Evolutionary conservation across 2,329 filamentous ascomycete genomes (phyloP).

Genomic region (Paramyrothecium sp.): DNA sequence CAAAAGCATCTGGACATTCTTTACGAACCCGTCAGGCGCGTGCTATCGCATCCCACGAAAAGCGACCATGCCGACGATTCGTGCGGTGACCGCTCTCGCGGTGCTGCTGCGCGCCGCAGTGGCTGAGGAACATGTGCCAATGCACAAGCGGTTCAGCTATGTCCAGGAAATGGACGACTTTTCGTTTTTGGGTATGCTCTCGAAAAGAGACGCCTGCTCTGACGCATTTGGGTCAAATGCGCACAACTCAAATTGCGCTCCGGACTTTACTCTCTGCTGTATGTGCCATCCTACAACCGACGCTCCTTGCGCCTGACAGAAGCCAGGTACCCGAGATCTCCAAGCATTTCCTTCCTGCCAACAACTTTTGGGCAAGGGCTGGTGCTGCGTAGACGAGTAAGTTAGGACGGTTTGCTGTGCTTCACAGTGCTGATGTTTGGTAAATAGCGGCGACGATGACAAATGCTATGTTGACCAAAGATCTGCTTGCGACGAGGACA

Average conservation of each 20-base stretch:
- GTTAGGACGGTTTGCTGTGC: background rate
- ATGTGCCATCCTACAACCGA: background rate
- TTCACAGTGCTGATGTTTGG: background rate
- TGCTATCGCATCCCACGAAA: too few relatives aligned
- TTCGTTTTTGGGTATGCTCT: conserved; percentile 12
- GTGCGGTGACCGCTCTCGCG: background rate
- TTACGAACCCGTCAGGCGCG: too few relatives aligned
- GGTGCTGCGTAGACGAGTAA: conserved; percentile 14
- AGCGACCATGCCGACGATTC: background rate
- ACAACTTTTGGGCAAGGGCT: conserved; percentile 11
- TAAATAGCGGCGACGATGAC: conserved; percentile 5
- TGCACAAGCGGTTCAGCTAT: conserved; percentile 10
- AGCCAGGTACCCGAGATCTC: conserved; percentile 6
- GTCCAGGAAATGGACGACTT: conserved; percentile 8
- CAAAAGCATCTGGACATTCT: too few relatives aligned
- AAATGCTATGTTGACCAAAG: conserved; percentile 13
- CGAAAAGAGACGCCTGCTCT: conserved; percentile 11
- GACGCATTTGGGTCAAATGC: conserved; percentile 12
- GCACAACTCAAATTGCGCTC: conserved; percentile 11
- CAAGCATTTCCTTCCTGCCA: conserved; percentile 12
- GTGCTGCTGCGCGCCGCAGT: background rate
- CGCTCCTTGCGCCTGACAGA: background rate
- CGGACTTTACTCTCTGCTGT: conserved; percentile 13
- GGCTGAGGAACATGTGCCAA: conserved; percentile 5
- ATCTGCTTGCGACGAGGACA: conserved; percentile 11